Evolutionary conservation across 2,329 filamentous ascomycete genomes (phyloP).

Genomic region (Colletotrichum falcatum): DNA sequence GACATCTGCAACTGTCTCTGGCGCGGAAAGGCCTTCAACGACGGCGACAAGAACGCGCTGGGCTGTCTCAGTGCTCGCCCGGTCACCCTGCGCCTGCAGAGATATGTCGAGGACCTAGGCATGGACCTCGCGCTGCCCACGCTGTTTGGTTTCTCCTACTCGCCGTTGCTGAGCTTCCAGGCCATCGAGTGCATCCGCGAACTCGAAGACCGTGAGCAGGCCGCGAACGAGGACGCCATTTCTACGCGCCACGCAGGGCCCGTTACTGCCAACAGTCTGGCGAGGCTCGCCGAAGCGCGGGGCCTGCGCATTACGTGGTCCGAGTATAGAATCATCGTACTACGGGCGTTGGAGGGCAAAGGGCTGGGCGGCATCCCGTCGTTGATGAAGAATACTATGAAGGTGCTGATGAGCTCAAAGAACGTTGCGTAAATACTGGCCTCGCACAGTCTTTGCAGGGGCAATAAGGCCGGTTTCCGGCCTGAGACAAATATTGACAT

Average conservation of each 20-base stretch:
- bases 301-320: constrained; percentile 78
- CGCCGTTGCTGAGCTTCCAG: constrained; percentile 67
- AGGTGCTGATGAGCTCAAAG: constrained; percentile 69
- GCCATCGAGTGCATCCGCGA: constrained; percentile 67
- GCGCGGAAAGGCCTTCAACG: constrained; percentile 78
- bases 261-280: constrained; percentile 75
- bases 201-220: constrained; percentile 67
- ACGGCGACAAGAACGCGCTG: constrained; percentile 70
- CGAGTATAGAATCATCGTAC: constrained; percentile 79
- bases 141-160: constrained; percentile 70
- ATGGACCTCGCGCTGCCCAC: constrained; percentile 59
- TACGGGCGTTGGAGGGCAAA: constrained; percentile 73
- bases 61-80: constrained; percentile 63
- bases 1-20: constrained; percentile 88
- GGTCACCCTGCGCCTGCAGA: constrained; percentile 59
- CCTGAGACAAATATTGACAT: not conserved
- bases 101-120: constrained; percentile 63
- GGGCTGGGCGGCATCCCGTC: constrained; percentile 75
- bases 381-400: constrained; percentile 86
- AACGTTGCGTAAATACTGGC: not conserved
- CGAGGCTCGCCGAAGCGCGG: constrained; percentile 70
- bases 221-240: constrained; percentile 52
- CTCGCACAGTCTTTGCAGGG: not conserved
- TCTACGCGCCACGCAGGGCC: constrained; percentile 72
- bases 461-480: not conserved